phyloP scores from a whole-genome alignment of 2,329 filamentous ascomycete genomes.

The Cordyceps pruinosa region DNA sequence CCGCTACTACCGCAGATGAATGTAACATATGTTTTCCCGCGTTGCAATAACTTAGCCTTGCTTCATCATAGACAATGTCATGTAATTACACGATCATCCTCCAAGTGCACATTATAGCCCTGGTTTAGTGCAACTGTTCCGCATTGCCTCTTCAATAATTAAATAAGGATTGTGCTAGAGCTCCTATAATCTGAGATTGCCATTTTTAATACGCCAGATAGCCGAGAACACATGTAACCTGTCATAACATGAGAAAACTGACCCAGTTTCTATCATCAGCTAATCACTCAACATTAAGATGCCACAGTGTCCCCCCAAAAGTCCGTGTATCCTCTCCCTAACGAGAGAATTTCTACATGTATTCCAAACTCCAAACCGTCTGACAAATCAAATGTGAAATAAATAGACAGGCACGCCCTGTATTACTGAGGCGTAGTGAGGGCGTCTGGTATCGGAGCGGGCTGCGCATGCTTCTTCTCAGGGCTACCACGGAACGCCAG shows the following conservation, averaged over 20 bases:
- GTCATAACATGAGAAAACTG: not conserved
- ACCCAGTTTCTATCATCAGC: not conserved
- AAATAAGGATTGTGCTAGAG: not conserved
- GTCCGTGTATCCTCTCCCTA: not conserved
- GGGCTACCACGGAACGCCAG: constrained; percentile 56
- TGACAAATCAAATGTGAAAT: constrained; percentile 17
- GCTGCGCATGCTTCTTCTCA: constrained; percentile 42
- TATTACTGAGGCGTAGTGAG: not conserved
- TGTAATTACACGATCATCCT: not conserved
- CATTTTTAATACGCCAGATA: not conserved
- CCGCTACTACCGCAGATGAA: constrained; percentile 8
- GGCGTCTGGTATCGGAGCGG: constrained; percentile 23
- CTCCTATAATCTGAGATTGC: not conserved
- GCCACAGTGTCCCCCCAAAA: not conserved
- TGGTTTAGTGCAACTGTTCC: no score
- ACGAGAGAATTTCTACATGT: not conserved
- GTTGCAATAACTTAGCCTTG: not conserved
- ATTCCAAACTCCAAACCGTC: constrained; percentile 11
- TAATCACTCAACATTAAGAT: not conserved
- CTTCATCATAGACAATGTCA: not conserved
- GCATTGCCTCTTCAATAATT: not conserved
- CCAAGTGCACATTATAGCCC: not conserved
- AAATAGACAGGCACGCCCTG: not conserved
- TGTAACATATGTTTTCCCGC: not conserved
- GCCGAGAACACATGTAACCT: not conserved